Base-by-base conservation (phyloP, 108 stramenopile genomes). In the Aureococcus anophagefferens region DNA sequence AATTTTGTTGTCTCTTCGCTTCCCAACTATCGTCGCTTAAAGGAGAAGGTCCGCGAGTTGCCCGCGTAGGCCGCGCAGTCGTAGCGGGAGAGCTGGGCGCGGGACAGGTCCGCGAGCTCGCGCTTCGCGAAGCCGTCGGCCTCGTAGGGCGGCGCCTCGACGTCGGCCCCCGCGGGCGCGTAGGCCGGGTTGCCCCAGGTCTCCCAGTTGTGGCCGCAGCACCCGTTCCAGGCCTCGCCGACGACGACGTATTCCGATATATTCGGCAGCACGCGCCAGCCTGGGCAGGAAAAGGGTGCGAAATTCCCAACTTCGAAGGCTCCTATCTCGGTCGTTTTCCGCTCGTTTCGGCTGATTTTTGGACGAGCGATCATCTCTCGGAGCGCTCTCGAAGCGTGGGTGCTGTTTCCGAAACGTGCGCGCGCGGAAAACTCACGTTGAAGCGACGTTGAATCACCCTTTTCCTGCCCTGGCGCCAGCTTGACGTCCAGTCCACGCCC, bases 161-260 rank as follows among this genome's bases (percentile, higher is more conserved):
- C 32, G n/a, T 70, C 36, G 33, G 59, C 66, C 17, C 63, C 62
- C 0, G 74, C 63, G 32, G 62, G 46, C 33, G 63, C 66, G 72
- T 80, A 85, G 28, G 70, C 81, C 16, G 67, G 68, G 81, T 90
- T 89, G 35, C 89, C 91, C 88, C 88, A 90, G 11, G 91, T 89
- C 30, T 68, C 62, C 89, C 87, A 92, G 69, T 89, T 87, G 67
- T 89, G 78, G 15, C 91, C 89, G 68, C 89, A 89, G 21, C 82
- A 81, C 13, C 89, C 91, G 77, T 92, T 82, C 75, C 89, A 86
- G 33, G 76, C 73, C 78, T 92, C 91, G 25, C 91, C 91, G 66
- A 92, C 90, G 46, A 90, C 70, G 70, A 92, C 87, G 70, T 90
- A 90, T 75, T 92, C 91, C 18, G 86, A 81, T 13, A 88, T 74